These are phyloP conservation scores for Ceratocystis ficicola DNA, from an alignment of 2,329 filamentous ascomycete genomes.

Conservation along the genomic window DNA sequence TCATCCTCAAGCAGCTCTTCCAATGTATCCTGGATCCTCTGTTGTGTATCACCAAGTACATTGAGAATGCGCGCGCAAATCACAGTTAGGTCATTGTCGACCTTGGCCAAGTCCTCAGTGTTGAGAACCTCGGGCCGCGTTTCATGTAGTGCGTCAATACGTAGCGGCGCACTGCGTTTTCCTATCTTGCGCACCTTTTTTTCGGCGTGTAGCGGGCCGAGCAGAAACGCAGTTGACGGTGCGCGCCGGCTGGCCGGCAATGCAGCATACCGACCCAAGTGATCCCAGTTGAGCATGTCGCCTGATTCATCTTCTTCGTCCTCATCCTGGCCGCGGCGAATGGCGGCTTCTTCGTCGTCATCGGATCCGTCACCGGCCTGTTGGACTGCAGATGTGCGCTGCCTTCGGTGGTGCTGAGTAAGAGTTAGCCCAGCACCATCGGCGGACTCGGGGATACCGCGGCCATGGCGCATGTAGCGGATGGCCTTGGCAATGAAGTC, in stretches of 20 bases:
- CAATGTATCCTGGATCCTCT: constrained; percentile 37
- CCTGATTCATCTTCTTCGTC: constrained; percentile 53
- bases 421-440: constrained; percentile 34
- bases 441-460: constrained; percentile 39
- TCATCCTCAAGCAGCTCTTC: constrained; percentile 35
- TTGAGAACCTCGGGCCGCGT: constrained; percentile 68
- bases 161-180: constrained; percentile 59
- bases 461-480: constrained; percentile 65
- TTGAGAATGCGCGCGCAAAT: constrained; percentile 65
- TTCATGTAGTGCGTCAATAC: constrained; percentile 54
- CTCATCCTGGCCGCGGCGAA: constrained; percentile 24
- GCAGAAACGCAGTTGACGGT: constrained; percentile 66
- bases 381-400: constrained; percentile 25
- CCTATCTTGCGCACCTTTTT: constrained; percentile 63
- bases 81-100: constrained; percentile 65
- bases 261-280: constrained; percentile 66
- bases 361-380: constrained; percentile 23
- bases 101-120: constrained; percentile 60
- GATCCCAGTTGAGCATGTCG: constrained; percentile 74
- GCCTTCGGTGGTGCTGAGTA: constrained; percentile 38
- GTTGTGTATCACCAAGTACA: constrained; percentile 42
- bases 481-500: constrained; percentile 88
- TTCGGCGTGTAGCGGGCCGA: constrained; percentile 79
- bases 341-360: constrained; percentile 29
- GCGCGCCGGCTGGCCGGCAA: constrained; percentile 62